A percentile compares a stretch with the other conserved stretches of the same genome.
Evolutionary conservation across 768 basidiomycete species (phyloP).

Genomic region (Boletus reticulatus): DNA sequence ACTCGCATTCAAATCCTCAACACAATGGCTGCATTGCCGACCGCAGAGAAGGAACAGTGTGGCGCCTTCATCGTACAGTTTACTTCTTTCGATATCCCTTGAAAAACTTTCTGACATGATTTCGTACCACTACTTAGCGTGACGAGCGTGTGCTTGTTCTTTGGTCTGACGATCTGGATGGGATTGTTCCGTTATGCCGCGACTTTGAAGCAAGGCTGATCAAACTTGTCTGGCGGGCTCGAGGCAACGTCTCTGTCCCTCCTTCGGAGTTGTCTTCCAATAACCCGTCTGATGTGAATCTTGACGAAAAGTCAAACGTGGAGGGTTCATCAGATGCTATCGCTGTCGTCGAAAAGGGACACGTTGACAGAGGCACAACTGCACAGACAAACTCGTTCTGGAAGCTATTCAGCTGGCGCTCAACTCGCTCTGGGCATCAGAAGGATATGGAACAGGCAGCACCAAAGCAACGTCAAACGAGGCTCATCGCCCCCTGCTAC

Average conservation of each 20-base stretch:
- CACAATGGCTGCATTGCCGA: slow-evolving; percentile 60
- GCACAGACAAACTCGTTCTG: slow-evolving; percentile 8
- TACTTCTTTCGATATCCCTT: slow-evolving; percentile 7
- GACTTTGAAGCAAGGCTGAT: slow-evolving; percentile 80
- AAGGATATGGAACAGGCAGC: slow-evolving; percentile 54
- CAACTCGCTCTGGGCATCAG: slow-evolving; percentile 37
- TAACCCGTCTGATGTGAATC: slow-evolving; percentile 51
- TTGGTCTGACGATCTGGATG: slow-evolving; percentile 83
- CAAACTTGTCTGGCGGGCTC: slow-evolving; percentile 71
- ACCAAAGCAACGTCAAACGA: slow-evolving; percentile 43
- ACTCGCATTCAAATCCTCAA: slow-evolving; percentile 88
- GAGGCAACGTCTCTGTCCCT: slow-evolving; percentile 34
- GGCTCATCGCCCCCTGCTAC: slow-evolving; percentile 71
- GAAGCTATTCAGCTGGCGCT: slow-evolving; percentile 43
- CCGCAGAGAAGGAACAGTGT: slow-evolving; percentile 88
- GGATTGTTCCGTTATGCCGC: slow-evolving; percentile 67
- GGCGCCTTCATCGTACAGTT: slow-evolving; percentile 76
- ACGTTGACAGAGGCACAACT: neutral
- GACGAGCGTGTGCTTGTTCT: slow-evolving; percentile 81
- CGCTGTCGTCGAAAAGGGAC: slow-evolving; percentile 5
- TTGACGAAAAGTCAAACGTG: slow-evolving; percentile 45
- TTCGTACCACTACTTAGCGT: slow-evolving; percentile 43
- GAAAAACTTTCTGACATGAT: neutral
- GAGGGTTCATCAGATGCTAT: slow-evolving; percentile 17
- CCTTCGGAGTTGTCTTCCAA: slow-evolving; percentile 41